phyloP scores from a whole-genome alignment of 1,284 basidiomycete genomes.

The Pseudozyma thailandica region DNA sequence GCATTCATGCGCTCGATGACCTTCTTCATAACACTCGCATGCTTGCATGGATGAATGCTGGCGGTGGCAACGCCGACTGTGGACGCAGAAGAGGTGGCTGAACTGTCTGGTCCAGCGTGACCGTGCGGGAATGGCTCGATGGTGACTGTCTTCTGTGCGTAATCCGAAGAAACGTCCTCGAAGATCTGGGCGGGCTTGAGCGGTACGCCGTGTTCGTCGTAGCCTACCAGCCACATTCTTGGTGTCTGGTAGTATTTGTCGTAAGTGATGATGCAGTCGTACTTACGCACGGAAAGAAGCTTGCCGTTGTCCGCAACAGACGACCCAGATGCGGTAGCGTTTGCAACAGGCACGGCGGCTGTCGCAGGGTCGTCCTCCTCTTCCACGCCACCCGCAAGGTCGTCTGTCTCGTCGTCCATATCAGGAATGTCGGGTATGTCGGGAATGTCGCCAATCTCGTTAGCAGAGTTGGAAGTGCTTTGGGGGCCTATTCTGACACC shows the following conservation, averaged over 20 bases:
- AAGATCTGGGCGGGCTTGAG: constrained; percentile 83
- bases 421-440: constrained; percentile 62
- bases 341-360: constrained; percentile 47
- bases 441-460: constrained; percentile 39
- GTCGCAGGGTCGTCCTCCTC: constrained; percentile 62
- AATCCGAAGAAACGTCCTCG: constrained; percentile 95
- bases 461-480: constrained; percentile 10
- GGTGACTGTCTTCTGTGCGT: constrained; percentile 98
- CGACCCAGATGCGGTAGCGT: constrained; percentile 65
- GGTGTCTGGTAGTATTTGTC: constrained; percentile 76
- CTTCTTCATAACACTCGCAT: constrained; percentile 99
- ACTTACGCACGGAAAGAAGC: constrained; percentile 92
- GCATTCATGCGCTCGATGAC: constrained; percentile 97
- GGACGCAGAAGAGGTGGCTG: constrained; percentile 11
- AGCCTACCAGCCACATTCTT: constrained; percentile 66
- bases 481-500: constrained; percentile 29
- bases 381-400: constrained; percentile 55
- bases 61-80: constrained; percentile 47
- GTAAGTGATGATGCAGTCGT: constrained; percentile 99
- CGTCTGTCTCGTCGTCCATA: constrained; percentile 59
- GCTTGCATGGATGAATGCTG: constrained; percentile 98
- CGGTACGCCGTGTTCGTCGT: constrained; percentile 63
- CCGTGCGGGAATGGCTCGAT: constrained; percentile 96
- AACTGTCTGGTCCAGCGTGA: constrained; percentile 72
- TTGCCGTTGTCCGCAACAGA: constrained; percentile 73